A percentile compares a stretch with the other conserved stretches of the same genome.
Conservation (phyloP, 352 stramenopile species). For the Globisporangium perplexum region DNA sequence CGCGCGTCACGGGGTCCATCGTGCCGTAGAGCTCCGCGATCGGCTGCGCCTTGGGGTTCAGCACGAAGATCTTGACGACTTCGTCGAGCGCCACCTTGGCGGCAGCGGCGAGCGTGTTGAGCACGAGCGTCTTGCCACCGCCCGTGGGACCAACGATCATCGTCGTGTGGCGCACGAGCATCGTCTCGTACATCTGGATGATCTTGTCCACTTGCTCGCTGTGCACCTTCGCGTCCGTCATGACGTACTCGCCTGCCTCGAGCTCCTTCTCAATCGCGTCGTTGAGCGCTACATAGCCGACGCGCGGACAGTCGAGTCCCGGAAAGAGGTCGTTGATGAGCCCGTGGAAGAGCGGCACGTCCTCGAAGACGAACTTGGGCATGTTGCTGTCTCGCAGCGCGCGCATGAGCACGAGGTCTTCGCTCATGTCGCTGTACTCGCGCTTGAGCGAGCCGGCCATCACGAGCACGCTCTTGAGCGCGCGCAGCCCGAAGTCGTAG, state of each 20-base stretch:
- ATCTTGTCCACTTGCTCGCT: constrained; percentile 95
- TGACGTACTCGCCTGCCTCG: constrained; percentile 78
- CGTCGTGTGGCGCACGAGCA: constrained; percentile 93
- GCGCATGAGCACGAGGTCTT: constrained; percentile 94
- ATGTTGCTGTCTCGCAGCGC: constrained; percentile 95
- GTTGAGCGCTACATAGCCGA: constrained; percentile 90
- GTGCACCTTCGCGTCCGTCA: constrained; percentile 59
- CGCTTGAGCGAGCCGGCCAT: constrained; percentile 93
- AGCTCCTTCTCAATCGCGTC: constrained; percentile 85
- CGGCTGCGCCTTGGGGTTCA: constrained; percentile 94
- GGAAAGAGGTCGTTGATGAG: constrained; percentile 96
- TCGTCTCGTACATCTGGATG: constrained; percentile 97
- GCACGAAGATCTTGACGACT: constrained; percentile 89
- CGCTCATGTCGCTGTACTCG: constrained; percentile 90
- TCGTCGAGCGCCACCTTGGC: constrained; percentile 85
- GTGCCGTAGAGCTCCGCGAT: constrained; percentile 93
- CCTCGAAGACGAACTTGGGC: constrained; percentile 96
- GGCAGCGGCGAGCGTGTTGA: constrained; percentile 87
- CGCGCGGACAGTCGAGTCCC: constrained; percentile 89
- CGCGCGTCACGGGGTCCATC: constrained; percentile 93
- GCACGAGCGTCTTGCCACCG: constrained; percentile 90
- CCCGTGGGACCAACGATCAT: constrained; percentile 95
- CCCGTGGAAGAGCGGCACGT: constrained; percentile 91
- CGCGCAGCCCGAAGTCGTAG: constrained; percentile 94
- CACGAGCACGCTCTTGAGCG: constrained; percentile 92